phyloP scores from a whole-genome alignment of 2,329 filamentous ascomycete species.

The Talaromyces sp. region DNA sequence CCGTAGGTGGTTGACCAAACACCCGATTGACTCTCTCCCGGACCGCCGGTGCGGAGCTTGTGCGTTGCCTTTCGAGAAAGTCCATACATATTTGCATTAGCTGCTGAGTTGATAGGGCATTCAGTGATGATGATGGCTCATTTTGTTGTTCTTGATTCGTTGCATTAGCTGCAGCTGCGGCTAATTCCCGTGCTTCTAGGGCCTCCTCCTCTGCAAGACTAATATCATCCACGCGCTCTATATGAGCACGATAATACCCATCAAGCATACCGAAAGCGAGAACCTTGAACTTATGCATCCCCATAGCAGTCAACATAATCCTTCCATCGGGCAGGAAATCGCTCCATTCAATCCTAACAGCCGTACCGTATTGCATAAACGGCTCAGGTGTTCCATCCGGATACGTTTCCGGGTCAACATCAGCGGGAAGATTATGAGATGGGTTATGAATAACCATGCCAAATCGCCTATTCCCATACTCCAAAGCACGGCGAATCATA shows the following conservation, averaged over 20 bases:
- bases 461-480: slow-evolving; percentile 65
- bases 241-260: slow-evolving; percentile 70
- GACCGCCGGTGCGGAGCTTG: slow-evolving; percentile 67
- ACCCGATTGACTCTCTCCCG: slow-evolving; percentile 64
- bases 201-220: slow-evolving; percentile 73
- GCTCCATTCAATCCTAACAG: slow-evolving; percentile 68
- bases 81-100: slow-evolving; percentile 61
- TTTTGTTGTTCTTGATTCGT: neutral
- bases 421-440: slow-evolving; percentile 39
- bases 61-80: slow-evolving; percentile 66
- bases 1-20: slow-evolving; percentile 71
- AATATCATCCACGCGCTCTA: slow-evolving; percentile 77
- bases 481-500: slow-evolving; percentile 77
- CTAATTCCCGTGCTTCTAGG: slow-evolving; percentile 64
- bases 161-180: slow-evolving; percentile 17
- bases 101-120: slow-evolving; percentile 61
- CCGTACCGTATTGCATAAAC: slow-evolving; percentile 71
- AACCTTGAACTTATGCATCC: slow-evolving; percentile 71
- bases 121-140: slow-evolving; percentile 24
- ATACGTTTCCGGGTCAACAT: slow-evolving; percentile 27
- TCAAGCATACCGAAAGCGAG: slow-evolving; percentile 59
- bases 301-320: slow-evolving; percentile 72
- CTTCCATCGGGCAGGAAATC: slow-evolving; percentile 73
- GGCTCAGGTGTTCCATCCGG: slow-evolving; percentile 50
- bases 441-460: slow-evolving; percentile 75